These are phyloP conservation scores for Gynandropsis gynandra DNA, from an alignment of 345 rosid species.

Conservation along the genomic window DNA sequence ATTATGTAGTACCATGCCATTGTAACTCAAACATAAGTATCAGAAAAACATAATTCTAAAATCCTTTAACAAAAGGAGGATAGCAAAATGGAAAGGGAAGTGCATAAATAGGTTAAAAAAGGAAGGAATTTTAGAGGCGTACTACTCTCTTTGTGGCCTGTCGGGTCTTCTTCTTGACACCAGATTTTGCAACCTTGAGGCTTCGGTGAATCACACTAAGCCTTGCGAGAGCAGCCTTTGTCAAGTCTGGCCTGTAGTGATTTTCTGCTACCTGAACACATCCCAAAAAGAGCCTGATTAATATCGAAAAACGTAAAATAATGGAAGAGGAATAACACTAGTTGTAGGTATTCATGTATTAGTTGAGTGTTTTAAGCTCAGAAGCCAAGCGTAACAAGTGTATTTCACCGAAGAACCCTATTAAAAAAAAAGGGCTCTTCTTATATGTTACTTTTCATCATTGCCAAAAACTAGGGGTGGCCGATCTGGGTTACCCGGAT, in stretches of 20 bases:
- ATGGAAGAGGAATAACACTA: too few relatives aligned
- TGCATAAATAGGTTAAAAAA: too few relatives aligned
- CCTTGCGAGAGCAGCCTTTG: conserved; percentile 67
- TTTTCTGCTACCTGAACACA: conserved; percentile 66
- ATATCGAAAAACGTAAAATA: too few relatives aligned
- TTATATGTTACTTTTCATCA: conserved; percentile 3
- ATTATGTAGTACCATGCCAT: too few relatives aligned
- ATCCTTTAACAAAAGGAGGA: too few relatives aligned
- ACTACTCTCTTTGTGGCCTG: conserved; percentile 31
- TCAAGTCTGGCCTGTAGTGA: conserved; percentile 66
- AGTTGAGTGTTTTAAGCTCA: conserved; percentile 21
- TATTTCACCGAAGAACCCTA: conserved; percentile 36
- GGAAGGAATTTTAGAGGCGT: too few relatives aligned
- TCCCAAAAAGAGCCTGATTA: too few relatives aligned
- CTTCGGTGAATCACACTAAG: conserved; percentile 54
- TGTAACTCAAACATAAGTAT: too few relatives aligned
- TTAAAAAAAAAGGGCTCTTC: neutral
- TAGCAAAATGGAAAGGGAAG: too few relatives aligned
- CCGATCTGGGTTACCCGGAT: too few relatives aligned
- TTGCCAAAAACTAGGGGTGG: too few relatives aligned
- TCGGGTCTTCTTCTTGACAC: conserved; percentile 59
- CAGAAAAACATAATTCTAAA: too few relatives aligned
- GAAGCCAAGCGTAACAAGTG: conserved; percentile 56
- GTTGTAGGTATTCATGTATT: neutral
- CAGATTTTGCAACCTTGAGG: conserved; percentile 60